Evolutionary conservation across 2,329 filamentous ascomycete species (phyloP), one percentile per base, ranked within the genome.

Genomic region (Aureobasidium sp.): DNA sequence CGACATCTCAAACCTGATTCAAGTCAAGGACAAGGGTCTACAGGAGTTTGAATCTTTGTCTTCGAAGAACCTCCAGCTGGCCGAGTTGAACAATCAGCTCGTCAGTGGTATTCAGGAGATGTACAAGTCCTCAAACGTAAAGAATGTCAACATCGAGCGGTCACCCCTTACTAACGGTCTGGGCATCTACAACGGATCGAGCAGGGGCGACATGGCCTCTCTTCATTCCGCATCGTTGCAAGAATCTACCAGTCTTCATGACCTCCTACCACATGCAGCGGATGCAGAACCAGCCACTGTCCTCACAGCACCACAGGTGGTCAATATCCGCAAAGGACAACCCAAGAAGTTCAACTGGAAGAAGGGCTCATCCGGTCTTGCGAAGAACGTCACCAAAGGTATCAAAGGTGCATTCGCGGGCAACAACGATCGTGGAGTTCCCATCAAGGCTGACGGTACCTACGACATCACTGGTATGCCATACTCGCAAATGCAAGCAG

Each of bases 261-360:
- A 62, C 31, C 49, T 64, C 14, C 31, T 60, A 27, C 62, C 63
- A 11, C 68, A 78, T 29, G 81, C 84, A 20, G 88, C 89, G 49
- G 91, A 94, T 44, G 81, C 77, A 9, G 85, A 87, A 66, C 77
- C 81, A 15, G 78, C 78, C 7, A 82, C 82, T 0, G 76, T 87
- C 53, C 74, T 85, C 65, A 81, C 86, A 31, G 89, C 90, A 2
- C 92, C 94, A n/a, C 94, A 96, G 64, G 89, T 97, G 37, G 89
- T 97, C 64, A 95, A 94, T 69, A 95, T 97, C 65, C 87, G 91
- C 69, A 97, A 97, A 77, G 91, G 89, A 34, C 91, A 96, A 72
- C 86, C 88, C 60, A 96, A 91, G 79, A 97, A 97, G 74, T 97
- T 97, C 77, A 96, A 96, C 77, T 97, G 94, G 92, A 96, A 97